These are phyloP conservation scores for Nannochloris sp. DNA, from an alignment of 139 green algal species.

Conservation along the genomic window DNA sequence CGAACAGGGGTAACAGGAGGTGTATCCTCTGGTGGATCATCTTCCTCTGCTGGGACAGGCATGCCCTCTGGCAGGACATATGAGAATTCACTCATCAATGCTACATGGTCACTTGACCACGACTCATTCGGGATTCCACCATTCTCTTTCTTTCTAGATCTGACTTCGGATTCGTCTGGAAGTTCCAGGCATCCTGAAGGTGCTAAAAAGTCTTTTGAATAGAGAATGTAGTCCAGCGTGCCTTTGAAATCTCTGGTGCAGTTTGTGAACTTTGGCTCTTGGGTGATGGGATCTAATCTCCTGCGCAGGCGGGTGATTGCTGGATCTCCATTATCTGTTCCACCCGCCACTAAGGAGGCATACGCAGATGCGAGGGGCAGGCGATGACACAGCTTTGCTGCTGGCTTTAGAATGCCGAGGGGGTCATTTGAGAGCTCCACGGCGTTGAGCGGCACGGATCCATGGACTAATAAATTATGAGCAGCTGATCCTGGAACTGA, in stretches of 20 bases:
- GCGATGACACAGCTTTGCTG: constrained; percentile 65
- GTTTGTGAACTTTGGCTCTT: constrained; percentile 74
- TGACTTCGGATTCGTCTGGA: constrained; percentile 61
- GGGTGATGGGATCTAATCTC: constrained; percentile 44
- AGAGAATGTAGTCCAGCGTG: constrained; percentile 96
- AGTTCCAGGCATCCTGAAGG: constrained; percentile 82
- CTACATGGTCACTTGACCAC: constrained; percentile 83
- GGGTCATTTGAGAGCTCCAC: constrained; percentile 68
- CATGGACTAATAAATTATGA: constrained; percentile 78
- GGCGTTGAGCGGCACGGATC: constrained; percentile 50
- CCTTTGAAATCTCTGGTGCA: constrained; percentile 77
- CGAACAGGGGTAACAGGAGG: not conserved
- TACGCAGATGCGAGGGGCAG: constrained; percentile 53
- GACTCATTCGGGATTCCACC: constrained; percentile 76
- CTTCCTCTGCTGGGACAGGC: not conserved
- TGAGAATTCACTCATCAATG: constrained; percentile 84
- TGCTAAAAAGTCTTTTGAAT: constrained; percentile 66
- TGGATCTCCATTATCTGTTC: constrained; percentile 12
- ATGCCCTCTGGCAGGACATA: constrained; percentile 28
- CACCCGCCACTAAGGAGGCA: constrained; percentile 14
- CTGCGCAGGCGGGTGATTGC: constrained; percentile 34
- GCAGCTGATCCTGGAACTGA: constrained; percentile 74
- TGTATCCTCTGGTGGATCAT: not conserved
- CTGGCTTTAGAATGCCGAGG: constrained; percentile 63
- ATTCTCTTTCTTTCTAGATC: constrained; percentile 13